phyloP scores from a whole-genome alignment of 2,329 filamentous ascomycete genomes.

The Colletotrichum zoysiae region DNA sequence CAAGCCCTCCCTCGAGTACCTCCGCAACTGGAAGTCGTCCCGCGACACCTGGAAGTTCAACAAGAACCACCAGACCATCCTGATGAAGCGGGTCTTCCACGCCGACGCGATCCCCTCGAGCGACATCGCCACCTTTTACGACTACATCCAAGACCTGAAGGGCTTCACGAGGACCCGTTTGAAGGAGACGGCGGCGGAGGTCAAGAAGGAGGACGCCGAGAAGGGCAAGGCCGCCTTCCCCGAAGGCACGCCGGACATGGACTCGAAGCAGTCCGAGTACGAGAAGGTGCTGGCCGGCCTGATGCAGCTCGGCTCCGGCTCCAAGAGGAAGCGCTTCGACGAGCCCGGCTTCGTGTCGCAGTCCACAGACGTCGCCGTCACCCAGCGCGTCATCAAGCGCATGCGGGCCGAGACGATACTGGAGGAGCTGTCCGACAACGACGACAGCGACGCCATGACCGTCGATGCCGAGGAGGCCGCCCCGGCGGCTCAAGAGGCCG shows the following conservation, averaged over 20 bases:
- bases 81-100: slow-evolving; percentile 87
- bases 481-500: slow-evolving; percentile 37
- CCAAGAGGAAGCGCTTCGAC: slow-evolving; percentile 64
- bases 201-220: slow-evolving; percentile 67
- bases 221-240: slow-evolving; percentile 62
- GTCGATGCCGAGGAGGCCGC: slow-evolving; percentile 42
- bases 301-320: slow-evolving; percentile 52
- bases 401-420: slow-evolving; percentile 72
- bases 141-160: slow-evolving; percentile 84
- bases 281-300: slow-evolving; percentile 67
- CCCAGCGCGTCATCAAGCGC: slow-evolving; percentile 69
- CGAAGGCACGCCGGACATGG: slow-evolving; percentile 60
- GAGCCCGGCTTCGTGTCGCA: slow-evolving; percentile 65
- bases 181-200: slow-evolving; percentile 72
- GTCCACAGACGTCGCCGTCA: slow-evolving; percentile 64
- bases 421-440: slow-evolving; percentile 65
- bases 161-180: slow-evolving; percentile 79
- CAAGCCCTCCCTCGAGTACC: slow-evolving; percentile 79
- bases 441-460: slow-evolving; percentile 53
- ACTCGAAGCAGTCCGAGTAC: slow-evolving; percentile 67
- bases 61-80: slow-evolving; percentile 88
- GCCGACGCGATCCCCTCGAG: slow-evolving; percentile 76
- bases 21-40: slow-evolving; percentile 79
- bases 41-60: slow-evolving; percentile 92
- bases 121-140: slow-evolving; percentile 77